Evolutionary conservation across 1,284 basidiomycete genomes (phyloP).

Genomic region (Trametes versicolor): DNA sequence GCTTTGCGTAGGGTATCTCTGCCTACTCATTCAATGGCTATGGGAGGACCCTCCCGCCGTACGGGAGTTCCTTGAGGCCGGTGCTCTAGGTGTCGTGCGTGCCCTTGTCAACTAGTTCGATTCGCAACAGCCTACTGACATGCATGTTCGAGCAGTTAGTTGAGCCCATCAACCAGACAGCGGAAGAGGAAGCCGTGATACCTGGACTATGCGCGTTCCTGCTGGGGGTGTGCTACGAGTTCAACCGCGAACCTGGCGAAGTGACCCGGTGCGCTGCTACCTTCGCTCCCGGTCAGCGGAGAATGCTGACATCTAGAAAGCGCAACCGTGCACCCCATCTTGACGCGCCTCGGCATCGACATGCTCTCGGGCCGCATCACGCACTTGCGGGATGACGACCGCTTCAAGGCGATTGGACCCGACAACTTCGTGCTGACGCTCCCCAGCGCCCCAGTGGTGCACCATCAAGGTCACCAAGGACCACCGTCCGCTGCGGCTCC

Average conservation of each 20-base stretch:
- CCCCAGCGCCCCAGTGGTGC: conserved; percentile 46
- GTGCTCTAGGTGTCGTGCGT: conserved; percentile 90
- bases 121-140: neutral
- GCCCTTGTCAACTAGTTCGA: neutral
- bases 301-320: conserved; percentile 50
- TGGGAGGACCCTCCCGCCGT: conserved; percentile 95
- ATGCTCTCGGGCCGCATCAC: conserved; percentile 89
- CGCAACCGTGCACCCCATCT: conserved; percentile 86
- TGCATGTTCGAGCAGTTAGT: conserved; percentile 68
- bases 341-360: conserved; percentile 88
- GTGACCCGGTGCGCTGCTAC: conserved; percentile 74
- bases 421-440: conserved; percentile 71
- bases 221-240: conserved; percentile 94
- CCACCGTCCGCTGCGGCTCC: conserved; percentile 45
- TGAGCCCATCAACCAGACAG: conserved; percentile 92
- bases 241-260: conserved; percentile 92
- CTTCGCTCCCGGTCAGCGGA: neutral
- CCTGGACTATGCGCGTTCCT: conserved; percentile 94
- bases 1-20: conserved; percentile 88
- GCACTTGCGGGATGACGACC: conserved; percentile 88
- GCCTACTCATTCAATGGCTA: conserved; percentile 90
- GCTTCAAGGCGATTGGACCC: conserved; percentile 91
- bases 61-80: conserved; percentile 89
- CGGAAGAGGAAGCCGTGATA: conserved; percentile 87
- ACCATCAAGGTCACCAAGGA: conserved; percentile 37